Base-by-base conservation (phyloP, 2,329 filamentous ascomycete species). In the Didymella arachidicola region DNA sequence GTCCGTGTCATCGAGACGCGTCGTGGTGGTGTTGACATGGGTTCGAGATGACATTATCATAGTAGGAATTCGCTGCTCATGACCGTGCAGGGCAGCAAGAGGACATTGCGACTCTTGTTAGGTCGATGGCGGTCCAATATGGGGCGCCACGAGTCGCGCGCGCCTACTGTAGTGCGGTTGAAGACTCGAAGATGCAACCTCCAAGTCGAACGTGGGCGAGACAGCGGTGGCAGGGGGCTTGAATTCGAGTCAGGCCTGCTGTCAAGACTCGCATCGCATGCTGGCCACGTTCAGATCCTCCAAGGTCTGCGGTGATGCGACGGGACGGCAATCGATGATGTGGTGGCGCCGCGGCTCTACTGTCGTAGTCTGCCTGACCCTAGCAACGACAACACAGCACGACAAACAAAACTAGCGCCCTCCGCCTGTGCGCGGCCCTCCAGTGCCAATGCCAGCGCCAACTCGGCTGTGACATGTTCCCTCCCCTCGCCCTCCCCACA, bases 401-500 rank as follows among this genome's bases (percentile, higher is more conserved):
- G 36, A 62, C 70, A 69, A 72, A 73, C 71, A 72, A 63, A 43
- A 52, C 53, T 43, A 60, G 57, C 54, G 62, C 30, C 30, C 30
- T 14, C 14, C 30, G 11, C 59, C 59, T 57, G 59, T 63, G 59
- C 64, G 56, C 57, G 47, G 30, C 53, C 53, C 57, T 62, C 65
- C 67, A 64, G 64, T 65, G 69, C 22, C 22, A 64, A 65, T 65
- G 69, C 64, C 72, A 67, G 61, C 60, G 44, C 63, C 65, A 53
- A 57, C 67, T 67, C 70, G 64, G 67, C 63, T 39, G 58, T 66
- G 63, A 54, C 66, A 55, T 61, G 62, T 65, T 50, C 62, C 54
- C 60, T 65, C 59, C 62, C 56, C 60, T 65, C 59, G 59, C 59
- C 58, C 53, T 62, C 59, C 57, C 60, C 65, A 53, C 68, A 71